Evolutionary conservation across 2,329 filamentous ascomycete genomes (phyloP).

Genomic region (Moelleriella libera): DNA sequence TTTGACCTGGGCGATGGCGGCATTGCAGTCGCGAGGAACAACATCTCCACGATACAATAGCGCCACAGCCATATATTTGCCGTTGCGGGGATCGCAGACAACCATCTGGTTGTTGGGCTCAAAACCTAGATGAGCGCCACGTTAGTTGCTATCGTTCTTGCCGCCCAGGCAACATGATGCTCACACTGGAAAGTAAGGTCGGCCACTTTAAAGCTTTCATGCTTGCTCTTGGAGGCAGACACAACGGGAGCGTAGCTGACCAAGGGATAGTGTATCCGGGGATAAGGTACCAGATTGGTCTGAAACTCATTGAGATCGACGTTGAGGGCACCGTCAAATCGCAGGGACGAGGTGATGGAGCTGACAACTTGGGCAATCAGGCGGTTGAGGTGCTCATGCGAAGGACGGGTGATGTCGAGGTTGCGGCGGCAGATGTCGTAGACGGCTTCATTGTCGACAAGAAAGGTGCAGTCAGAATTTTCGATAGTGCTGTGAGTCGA

Average conservation of each 20-base stretch:
- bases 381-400: slow-evolving; percentile 59
- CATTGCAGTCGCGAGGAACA: slow-evolving; percentile 54
- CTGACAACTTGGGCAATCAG: slow-evolving; percentile 62
- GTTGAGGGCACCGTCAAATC: slow-evolving; percentile 59
- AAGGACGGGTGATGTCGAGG: slow-evolving; percentile 54
- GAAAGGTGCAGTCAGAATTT: slow-evolving; percentile 68
- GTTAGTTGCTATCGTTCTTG: too few relatives aligned
- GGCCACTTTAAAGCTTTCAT: slow-evolving; percentile 77
- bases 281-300: slow-evolving; percentile 62
- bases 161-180: too few relatives aligned
- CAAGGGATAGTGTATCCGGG: slow-evolving; percentile 60
- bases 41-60: slow-evolving; percentile 60
- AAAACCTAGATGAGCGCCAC: slow-evolving; percentile 35
- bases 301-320: slow-evolving; percentile 68
- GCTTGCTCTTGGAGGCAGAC: slow-evolving; percentile 60
- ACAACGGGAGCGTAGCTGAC: slow-evolving; percentile 62
- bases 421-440: slow-evolving; percentile 64
- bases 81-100: slow-evolving; percentile 58
- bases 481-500: slow-evolving; percentile 64
- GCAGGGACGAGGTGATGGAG: slow-evolving; percentile 59
- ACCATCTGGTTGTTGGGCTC: slow-evolving; percentile 73
- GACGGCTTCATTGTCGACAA: slow-evolving; percentile 62
- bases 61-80: slow-evolving; percentile 65
- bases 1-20: slow-evolving; percentile 53
- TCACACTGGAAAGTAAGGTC: slow-evolving; percentile 62